These are phyloP conservation scores for Beauveria bassiana DNA, from an alignment of 2,329 filamentous ascomycete genomes.

Conservation along the genomic window DNA sequence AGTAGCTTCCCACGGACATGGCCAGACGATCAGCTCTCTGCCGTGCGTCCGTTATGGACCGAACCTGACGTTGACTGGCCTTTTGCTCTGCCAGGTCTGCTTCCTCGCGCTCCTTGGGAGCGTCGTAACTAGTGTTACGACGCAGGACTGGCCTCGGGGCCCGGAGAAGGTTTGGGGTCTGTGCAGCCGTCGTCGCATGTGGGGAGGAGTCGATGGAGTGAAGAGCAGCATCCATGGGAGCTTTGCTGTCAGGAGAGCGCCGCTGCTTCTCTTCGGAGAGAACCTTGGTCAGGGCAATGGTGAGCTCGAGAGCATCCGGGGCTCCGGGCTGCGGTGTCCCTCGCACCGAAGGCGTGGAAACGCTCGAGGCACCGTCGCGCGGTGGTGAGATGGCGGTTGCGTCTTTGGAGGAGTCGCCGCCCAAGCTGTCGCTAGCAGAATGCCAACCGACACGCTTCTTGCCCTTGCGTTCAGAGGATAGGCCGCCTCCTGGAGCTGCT, in stretches of 20 bases:
- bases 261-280: slow-evolving; percentile 24
- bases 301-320: slow-evolving; percentile 31
- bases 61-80: slow-evolving; percentile 29
- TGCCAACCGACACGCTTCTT: slow-evolving; percentile 36
- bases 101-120: slow-evolving; percentile 30
- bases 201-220: slow-evolving; percentile 1
- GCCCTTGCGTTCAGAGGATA: slow-evolving; percentile 25
- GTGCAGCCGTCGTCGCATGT: not conserved
- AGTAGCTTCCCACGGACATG: slow-evolving; percentile 31
- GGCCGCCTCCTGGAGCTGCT: slow-evolving; percentile 20
- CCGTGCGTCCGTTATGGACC: slow-evolving; percentile 32
- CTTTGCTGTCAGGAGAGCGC: not conserved
- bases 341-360: slow-evolving; percentile 19
- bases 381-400: slow-evolving; percentile 4
- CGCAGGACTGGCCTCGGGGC: slow-evolving; percentile 26
- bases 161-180: slow-evolving; percentile 4
- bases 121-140: slow-evolving; percentile 36
- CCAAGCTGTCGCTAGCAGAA: slow-evolving; percentile 21
- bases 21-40: slow-evolving; percentile 32
- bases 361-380: slow-evolving; percentile 9
- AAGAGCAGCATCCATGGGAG: not conserved
- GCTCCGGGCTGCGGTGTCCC: slow-evolving; percentile 23
- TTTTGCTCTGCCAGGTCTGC: slow-evolving; percentile 32
- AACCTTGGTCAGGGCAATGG: slow-evolving; percentile 30
- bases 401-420: slow-evolving; percentile 13